phyloP scores from a whole-genome alignment of 2,329 filamentous ascomycete genomes.

The Alternaria triticimaculans region DNA sequence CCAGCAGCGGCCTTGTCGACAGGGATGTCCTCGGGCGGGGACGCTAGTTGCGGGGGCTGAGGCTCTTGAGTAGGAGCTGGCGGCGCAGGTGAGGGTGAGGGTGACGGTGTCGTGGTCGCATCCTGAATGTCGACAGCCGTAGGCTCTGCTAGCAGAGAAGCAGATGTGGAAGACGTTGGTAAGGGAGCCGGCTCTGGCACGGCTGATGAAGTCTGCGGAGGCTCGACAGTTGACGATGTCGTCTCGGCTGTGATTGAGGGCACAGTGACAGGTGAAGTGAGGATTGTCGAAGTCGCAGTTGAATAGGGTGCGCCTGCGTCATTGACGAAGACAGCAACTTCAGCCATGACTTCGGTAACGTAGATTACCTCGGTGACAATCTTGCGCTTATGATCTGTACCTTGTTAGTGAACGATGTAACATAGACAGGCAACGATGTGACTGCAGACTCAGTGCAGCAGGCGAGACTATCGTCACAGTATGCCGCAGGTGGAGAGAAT shows the following conservation, averaged over 20 bases:
- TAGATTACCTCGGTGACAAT: constrained; percentile 41
- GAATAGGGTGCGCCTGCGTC: constrained; percentile 35
- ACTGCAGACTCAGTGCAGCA: neutral
- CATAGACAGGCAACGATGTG: neutral
- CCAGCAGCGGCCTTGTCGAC: constrained; percentile 1
- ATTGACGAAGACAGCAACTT: constrained; percentile 44
- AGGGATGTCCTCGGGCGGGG: constrained; percentile 10
- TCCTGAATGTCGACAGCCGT: constrained; percentile 8
- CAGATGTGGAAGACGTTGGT: constrained; percentile 8
- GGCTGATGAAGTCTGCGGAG: constrained; percentile 7
- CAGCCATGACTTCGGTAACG: constrained; percentile 39
- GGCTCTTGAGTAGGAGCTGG: constrained; percentile 7
- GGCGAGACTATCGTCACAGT: neutral
- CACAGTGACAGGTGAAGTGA: constrained; percentile 11
- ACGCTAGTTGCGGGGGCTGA: neutral
- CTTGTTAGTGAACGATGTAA: constrained; percentile 10
- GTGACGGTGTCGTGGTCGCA: neutral
- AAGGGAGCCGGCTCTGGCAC: constrained; percentile 9
- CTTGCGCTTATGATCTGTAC: constrained; percentile 38
- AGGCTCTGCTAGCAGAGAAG: constrained; percentile 14
- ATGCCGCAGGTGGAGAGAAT: neutral
- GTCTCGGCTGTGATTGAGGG: constrained; percentile 11
- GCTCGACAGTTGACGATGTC: neutral
- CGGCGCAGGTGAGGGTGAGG: neutral
- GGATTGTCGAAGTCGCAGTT: constrained; percentile 29